Percentiles rank a stretch among this genome's conserved stretches.
These are phyloP conservation scores for Fraxinus nigra DNA, from an alignment of 305 asterid genomes.

Conservation along the genomic window DNA sequence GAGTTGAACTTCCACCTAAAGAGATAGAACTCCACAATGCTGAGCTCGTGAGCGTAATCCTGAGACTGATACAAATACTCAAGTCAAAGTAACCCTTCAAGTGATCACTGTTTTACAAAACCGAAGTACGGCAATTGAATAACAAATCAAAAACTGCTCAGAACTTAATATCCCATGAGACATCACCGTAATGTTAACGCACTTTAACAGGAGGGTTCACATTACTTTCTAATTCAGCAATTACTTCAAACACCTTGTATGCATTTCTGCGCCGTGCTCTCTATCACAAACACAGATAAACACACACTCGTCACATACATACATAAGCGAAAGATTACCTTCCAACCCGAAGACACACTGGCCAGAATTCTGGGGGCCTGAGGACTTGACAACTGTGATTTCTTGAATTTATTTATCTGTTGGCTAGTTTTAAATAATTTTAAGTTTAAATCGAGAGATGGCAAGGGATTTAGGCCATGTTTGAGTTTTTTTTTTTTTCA, in stretches of 20 bases:
- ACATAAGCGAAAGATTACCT: background rate
- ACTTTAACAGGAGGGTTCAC: background rate
- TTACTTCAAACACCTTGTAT: slow-evolving; percentile 33
- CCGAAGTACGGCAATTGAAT: background rate
- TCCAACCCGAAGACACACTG: background rate
- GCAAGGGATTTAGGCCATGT: no score
- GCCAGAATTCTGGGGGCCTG: background rate
- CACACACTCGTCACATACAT: background rate
- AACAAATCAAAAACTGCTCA: background rate
- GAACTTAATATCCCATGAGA: background rate
- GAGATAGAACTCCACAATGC: background rate
- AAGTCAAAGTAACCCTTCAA: background rate
- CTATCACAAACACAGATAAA: background rate
- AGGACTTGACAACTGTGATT: background rate
- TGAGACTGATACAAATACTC: background rate
- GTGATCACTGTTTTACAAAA: slow-evolving; percentile 6
- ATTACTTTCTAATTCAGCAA: slow-evolving; percentile 17
- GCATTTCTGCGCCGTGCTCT: slow-evolving; percentile 7
- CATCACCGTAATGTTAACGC: background rate
- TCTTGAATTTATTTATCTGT: background rate
- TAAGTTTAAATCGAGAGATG: no score
- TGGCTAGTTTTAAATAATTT: background rate
- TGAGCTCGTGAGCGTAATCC: background rate
- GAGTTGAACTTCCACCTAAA: slow-evolving; percentile 10
- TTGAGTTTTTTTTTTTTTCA: no score